Evolutionary conservation across 2,329 filamentous ascomycete genomes (phyloP).

Genomic region (Sordariomycetes sp.): DNA sequence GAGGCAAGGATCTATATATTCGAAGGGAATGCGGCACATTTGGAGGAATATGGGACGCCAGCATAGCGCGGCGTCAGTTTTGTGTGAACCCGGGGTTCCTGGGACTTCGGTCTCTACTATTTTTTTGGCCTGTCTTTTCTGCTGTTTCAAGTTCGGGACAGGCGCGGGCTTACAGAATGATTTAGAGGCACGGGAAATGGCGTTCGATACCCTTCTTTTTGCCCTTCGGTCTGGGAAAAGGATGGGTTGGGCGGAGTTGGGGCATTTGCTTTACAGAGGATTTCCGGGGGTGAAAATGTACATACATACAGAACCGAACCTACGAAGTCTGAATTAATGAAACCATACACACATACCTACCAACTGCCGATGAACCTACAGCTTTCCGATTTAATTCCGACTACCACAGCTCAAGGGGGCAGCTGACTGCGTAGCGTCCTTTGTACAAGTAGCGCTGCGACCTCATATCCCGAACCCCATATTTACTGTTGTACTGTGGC

Average conservation of each 20-base stretch:
- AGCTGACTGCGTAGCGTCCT: no score
- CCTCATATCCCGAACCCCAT: no score
- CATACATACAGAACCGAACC: not conserved
- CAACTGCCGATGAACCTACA: no score
- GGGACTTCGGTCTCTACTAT: not conserved
- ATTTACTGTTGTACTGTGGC: no score
- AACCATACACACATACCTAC: no score
- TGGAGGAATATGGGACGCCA: slow-evolving; percentile 39
- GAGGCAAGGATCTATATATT: slow-evolving; percentile 82
- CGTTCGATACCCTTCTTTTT: not conserved
- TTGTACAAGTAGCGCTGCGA: no score
- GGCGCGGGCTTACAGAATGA: not conserved
- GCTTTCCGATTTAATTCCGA: no score
- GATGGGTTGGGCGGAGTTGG: not conserved
- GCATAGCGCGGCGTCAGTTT: slow-evolving; percentile 20
- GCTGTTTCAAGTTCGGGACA: not conserved
- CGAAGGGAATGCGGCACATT: slow-evolving; percentile 33
- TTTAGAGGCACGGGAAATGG: not conserved
- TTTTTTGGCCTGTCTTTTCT: not conserved
- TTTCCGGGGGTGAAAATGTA: not conserved
- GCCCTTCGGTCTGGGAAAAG: not conserved
- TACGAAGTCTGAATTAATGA: not conserved
- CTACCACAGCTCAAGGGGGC: no score
- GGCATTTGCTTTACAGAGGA: not conserved
- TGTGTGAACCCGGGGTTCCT: not conserved